These are phyloP conservation scores for Cucurbitaria berberidis DNA, from an alignment of 2,329 filamentous ascomycete genomes.

Conservation along the genomic window DNA sequence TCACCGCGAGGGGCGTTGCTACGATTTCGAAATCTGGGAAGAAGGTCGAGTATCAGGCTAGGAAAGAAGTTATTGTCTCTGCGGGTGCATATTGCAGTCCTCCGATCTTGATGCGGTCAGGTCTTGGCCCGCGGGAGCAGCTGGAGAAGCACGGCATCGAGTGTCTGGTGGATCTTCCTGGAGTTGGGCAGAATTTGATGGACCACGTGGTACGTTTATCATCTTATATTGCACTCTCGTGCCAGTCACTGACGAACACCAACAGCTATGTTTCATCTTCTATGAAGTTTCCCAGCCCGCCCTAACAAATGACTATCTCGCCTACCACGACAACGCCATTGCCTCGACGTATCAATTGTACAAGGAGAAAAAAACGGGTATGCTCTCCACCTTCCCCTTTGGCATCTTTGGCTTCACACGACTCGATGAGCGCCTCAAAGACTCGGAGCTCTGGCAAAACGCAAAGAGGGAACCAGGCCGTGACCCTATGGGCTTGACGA, in stretches of 20 bases:
- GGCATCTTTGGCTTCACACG: constrained; percentile 67
- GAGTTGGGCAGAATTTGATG: constrained; percentile 68
- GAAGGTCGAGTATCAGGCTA: constrained; percentile 41
- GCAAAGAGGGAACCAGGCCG: constrained; percentile 54
- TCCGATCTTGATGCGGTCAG: constrained; percentile 57
- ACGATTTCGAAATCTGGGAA: constrained; percentile 52
- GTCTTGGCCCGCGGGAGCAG: constrained; percentile 63
- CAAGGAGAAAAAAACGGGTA: constrained; percentile 64
- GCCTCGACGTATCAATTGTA: constrained; percentile 61
- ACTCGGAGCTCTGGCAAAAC: constrained; percentile 61
- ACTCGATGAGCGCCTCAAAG: constrained; percentile 64
- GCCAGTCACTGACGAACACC: constrained; percentile 46
- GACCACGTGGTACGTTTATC: constrained; percentile 62
- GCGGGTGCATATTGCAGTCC: constrained; percentile 45
- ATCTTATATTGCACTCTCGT: constrained; percentile 53
- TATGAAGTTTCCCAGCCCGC: constrained; percentile 65
- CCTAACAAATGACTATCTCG: constrained; percentile 62
- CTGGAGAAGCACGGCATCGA: constrained; percentile 61
- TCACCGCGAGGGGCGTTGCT: constrained; percentile 56
- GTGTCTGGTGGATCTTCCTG: constrained; percentile 61
- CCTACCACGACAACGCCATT: constrained; percentile 61
- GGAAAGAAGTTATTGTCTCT: constrained; percentile 44
- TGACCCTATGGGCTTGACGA: constrained; percentile 67
- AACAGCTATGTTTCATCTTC: constrained; percentile 60
- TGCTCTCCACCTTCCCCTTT: constrained; percentile 67